These are phyloP conservation scores for Myxozyma kluyveri DNA, from an alignment of 805 yeast species.

Conservation along the genomic window DNA sequence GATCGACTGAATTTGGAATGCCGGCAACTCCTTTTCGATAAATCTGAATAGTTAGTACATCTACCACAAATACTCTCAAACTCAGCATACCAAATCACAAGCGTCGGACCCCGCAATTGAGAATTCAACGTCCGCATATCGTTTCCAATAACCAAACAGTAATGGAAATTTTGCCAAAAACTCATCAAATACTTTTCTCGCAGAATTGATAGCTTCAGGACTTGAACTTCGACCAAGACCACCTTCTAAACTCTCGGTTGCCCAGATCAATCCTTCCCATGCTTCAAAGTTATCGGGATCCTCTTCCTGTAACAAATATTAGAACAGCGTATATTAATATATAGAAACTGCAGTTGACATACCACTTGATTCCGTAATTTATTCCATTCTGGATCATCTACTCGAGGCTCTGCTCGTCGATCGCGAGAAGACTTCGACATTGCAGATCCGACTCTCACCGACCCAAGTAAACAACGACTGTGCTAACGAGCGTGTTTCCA, in stretches of 20 bases:
- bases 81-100: conserved; percentile 32
- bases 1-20: conserved; percentile 36
- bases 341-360: background rate
- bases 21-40: conserved; percentile 39
- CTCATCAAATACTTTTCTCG: conserved; percentile 35
- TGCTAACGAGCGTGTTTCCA: too few species aligned
- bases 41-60: conserved; percentile 21
- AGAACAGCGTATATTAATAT: background rate
- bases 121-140: conserved; percentile 42
- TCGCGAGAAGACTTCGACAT: background rate
- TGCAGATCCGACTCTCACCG: too few species aligned
- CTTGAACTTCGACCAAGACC: conserved; percentile 36
- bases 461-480: too few species aligned
- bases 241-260: conserved; percentile 35
- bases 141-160: conserved; percentile 44
- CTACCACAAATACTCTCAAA: background rate
- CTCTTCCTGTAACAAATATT: conserved; percentile 16
- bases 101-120: conserved; percentile 35
- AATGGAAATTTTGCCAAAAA: conserved; percentile 40
- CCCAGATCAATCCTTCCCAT: conserved; percentile 39
- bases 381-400: conserved; percentile 27
- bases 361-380: conserved; percentile 10
- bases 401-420: background rate
- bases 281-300: conserved; percentile 38
- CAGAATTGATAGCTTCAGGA: conserved; percentile 31